Conservation (phyloP, 208 protist species). For the Blastocrithidia nonstop region DNA sequence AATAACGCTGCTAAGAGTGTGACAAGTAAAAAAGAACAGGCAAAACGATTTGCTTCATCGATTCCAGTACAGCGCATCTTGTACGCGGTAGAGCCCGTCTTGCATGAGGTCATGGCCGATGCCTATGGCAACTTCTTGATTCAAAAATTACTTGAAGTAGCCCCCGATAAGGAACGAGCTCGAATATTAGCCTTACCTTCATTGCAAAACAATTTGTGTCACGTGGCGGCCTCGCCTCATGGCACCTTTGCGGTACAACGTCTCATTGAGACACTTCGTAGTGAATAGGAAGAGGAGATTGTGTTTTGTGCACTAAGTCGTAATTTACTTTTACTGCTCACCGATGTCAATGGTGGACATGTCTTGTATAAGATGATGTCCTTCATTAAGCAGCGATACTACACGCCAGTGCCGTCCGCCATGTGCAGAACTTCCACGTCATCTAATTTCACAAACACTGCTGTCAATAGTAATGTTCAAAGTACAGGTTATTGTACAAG, state of each 20-base stretch:
- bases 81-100: conserved; percentile 15
- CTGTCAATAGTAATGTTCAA: not conserved
- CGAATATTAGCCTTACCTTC: conserved; percentile 29
- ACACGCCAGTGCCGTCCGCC: not conserved
- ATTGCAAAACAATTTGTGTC: conserved; percentile 27
- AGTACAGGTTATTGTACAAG: not conserved
- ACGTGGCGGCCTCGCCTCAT: conserved; percentile 61
- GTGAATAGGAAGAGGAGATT: conserved; percentile 50
- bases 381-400: conserved; percentile 19
- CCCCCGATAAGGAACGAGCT: conserved; percentile 19
- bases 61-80: conserved; percentile 28
- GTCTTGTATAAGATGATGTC: conserved; percentile 80
- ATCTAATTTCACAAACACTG: not conserved
- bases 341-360: conserved; percentile 93
- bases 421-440: no score
- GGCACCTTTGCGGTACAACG: conserved; percentile 94
- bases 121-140: conserved; percentile 96
- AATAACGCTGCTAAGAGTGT: not conserved
- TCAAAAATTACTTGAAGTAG: conserved; percentile 84
- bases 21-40: conserved; percentile 5
- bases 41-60: conserved; percentile 10
- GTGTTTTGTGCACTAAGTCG: conserved; percentile 22
- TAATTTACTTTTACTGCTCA: conserved; percentile 66
- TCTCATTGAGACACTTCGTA: conserved; percentile 85
- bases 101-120: conserved; percentile 88